Conservation (phyloP, 1,284 basidiomycete genomes). For the Ustilago bromivora region DNA sequence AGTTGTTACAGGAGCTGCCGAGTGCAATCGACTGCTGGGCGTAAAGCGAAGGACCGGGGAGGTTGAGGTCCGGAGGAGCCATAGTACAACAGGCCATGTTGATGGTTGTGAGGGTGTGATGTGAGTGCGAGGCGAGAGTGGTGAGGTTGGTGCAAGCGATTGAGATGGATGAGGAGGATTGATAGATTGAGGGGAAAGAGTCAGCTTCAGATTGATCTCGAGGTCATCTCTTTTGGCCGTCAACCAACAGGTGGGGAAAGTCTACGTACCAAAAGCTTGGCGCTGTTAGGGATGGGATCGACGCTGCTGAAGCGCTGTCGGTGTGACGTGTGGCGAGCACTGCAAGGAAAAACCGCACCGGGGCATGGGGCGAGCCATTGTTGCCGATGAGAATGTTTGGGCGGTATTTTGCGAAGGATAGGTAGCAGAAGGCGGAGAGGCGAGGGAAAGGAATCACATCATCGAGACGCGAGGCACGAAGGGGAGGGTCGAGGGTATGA, state of each 20-base stretch:
- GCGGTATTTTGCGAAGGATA: not conserved
- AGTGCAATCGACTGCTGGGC: constrained; percentile 30
- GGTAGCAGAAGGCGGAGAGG: not conserved
- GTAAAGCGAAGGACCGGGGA: constrained; percentile 35
- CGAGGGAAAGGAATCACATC: constrained; percentile 23
- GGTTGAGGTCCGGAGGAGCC: constrained; percentile 18
- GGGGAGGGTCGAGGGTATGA: constrained; percentile 27
- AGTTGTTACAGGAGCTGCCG: constrained; percentile 25
- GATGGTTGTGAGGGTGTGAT: not conserved
- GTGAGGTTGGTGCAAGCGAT: not conserved
- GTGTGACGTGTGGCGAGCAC: constrained; percentile 9
- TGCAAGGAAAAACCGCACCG: constrained; percentile 3
- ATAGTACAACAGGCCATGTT: constrained; percentile 34
- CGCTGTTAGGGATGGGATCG: constrained; percentile 15
- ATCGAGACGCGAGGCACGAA: constrained; percentile 13
- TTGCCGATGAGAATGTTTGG: not conserved
- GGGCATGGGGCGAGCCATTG: constrained; percentile 6
- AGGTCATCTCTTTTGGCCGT: constrained; percentile 26
- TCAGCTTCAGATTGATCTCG: constrained; percentile 9
- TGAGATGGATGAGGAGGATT: not conserved
- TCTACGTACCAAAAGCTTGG: constrained; percentile 22
- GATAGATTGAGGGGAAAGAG: not conserved
- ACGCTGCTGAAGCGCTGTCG: constrained; percentile 10
- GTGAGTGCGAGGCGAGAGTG: not conserved
- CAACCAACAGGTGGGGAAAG: not conserved